phyloP scores from a whole-genome alignment of 148 eudicot genomes.

The Cornus suecica region DNA sequence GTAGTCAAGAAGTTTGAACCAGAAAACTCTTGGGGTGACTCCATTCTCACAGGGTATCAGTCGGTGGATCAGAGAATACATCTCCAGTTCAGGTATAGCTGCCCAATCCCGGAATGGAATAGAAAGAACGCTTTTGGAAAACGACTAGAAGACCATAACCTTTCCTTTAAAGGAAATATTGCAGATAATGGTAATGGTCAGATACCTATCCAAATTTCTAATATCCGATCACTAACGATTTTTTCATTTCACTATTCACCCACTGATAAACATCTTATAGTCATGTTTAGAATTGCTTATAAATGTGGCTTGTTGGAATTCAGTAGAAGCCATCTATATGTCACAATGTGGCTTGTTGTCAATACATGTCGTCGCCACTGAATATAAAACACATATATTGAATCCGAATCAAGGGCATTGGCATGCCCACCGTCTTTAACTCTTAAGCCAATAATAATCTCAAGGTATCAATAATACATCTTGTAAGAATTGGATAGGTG shows the following conservation, averaged over 20 bases:
- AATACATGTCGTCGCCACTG: no score
- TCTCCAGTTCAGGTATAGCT: no score
- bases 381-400: no score
- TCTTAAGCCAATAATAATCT: background rate
- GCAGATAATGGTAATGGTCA: background rate
- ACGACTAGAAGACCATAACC: constrained; percentile 4
- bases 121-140: no score
- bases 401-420: background rate
- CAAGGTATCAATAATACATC: background rate
- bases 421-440: background rate
- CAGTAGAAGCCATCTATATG: background rate
- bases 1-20: background rate
- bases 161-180: constrained; percentile 1
- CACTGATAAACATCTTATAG: background rate
- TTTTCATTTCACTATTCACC: no score
- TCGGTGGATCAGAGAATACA: no score
- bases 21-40: no score
- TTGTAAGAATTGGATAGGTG: background rate
- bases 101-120: no score
- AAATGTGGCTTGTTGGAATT: background rate
- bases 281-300: background rate
- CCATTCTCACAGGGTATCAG: no score
- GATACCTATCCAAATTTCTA: no score
- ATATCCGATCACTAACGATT: background rate
- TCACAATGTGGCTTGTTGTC: background rate